Percentiles rank a stretch among this genome's conserved stretches.
Evolutionary conservation across 805 yeast species (phyloP).

Genomic region (Wickerhamomyces sydowiorum): DNA sequence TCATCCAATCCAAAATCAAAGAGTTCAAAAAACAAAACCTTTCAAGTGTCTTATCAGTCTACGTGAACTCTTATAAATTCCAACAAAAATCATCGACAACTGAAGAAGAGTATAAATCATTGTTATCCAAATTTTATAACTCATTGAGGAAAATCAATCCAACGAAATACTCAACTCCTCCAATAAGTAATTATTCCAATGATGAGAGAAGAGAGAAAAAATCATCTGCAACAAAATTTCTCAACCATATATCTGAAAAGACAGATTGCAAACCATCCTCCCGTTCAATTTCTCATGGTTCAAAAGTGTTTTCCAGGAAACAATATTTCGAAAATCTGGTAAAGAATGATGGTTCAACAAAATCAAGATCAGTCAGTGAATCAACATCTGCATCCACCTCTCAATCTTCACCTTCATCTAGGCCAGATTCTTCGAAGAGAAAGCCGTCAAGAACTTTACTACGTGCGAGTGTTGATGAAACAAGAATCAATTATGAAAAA

Average conservation of each 20-base stretch:
- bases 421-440: neutral
- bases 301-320: conserved; percentile 10
- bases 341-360: neutral
- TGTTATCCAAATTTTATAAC: neutral
- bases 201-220: neutral
- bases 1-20: conserved; percentile 7
- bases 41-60: conserved; percentile 11
- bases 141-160: neutral
- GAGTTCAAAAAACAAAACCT: conserved; percentile 10
- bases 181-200: neutral
- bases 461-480: conserved; percentile 16
- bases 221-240: neutral
- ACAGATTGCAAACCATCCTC: neutral
- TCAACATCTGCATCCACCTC: no score
- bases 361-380: no score
- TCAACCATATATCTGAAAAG: conserved; percentile 2
- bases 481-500: conserved; percentile 17
- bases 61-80: conserved; percentile 11
- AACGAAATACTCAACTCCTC: neutral
- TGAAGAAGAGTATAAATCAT: neutral
- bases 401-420: no score
- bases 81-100: conserved; percentile 3
- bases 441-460: conserved; percentile 17
- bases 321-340: conserved; percentile 14
- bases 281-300: neutral